These are phyloP conservation scores for Talaromyces piceae DNA, from an alignment of 2,329 filamentous ascomycete species.

Conservation along the genomic window DNA sequence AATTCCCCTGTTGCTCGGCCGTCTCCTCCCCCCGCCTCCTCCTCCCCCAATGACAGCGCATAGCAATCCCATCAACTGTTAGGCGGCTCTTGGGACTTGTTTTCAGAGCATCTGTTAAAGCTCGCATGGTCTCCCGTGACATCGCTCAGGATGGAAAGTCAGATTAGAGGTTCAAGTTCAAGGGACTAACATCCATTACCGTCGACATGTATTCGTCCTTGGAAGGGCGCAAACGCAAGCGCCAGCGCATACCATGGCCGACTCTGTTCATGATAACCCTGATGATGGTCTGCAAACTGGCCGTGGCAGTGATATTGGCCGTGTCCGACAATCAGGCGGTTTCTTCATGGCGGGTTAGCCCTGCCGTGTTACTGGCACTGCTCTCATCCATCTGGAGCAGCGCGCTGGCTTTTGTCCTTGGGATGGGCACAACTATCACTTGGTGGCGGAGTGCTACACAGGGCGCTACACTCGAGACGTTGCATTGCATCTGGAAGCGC, in stretches of 20 bases:
- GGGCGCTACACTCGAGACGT: neutral
- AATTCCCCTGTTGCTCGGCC: neutral
- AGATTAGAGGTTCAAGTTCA: neutral
- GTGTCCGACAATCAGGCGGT: neutral
- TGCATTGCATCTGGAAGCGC: neutral
- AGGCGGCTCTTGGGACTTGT: neutral
- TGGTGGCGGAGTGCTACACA: neutral
- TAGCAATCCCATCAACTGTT: neutral
- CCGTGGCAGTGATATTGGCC: neutral
- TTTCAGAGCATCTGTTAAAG: neutral
- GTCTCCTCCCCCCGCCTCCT: neutral
- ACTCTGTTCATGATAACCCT: neutral
- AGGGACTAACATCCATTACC: neutral
- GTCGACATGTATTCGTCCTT: neutral
- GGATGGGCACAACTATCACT: neutral
- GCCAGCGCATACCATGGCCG: neutral
- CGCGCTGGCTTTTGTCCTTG: neutral
- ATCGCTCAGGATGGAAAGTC: neutral
- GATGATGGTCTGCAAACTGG: neutral
- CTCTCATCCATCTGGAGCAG: neutral
- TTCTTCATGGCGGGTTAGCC: neutral
- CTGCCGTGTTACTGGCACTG: neutral
- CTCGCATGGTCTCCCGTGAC: too few species aligned
- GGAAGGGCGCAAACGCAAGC: neutral
- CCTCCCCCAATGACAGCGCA: too few species aligned